Conservation (phyloP, 768 basidiomycete species). For the Leccinum obscurum region DNA sequence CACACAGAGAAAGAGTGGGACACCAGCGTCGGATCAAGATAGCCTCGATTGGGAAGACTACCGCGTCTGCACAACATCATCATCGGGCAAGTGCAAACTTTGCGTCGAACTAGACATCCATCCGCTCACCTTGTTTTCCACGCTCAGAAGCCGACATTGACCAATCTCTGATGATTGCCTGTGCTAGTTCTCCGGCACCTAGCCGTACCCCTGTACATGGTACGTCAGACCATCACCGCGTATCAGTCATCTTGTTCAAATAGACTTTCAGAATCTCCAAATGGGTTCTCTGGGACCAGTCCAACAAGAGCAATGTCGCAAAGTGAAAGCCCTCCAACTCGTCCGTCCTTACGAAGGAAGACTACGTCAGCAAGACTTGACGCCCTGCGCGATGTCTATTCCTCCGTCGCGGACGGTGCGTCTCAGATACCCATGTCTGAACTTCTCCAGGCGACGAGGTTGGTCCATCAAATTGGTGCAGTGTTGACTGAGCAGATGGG, state of each 20-base stretch:
- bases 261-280: slow-evolving; percentile 1
- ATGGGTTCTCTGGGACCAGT: neutral
- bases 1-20: slow-evolving; percentile 1
- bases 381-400: slow-evolving; percentile 44
- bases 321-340: slow-evolving; percentile 7
- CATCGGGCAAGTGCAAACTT: slow-evolving; percentile 21
- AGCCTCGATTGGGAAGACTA: slow-evolving; percentile 36
- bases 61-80: slow-evolving; percentile 14
- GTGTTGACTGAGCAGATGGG: slow-evolving; percentile 47
- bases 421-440: slow-evolving; percentile 53
- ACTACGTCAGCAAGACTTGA: slow-evolving; percentile 45
- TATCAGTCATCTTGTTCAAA: neutral
- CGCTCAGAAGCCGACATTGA: slow-evolving; percentile 26
- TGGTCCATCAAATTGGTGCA: slow-evolving; percentile 48
- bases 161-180: slow-evolving; percentile 16
- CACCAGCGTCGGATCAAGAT: slow-evolving; percentile 14
- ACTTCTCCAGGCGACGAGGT: slow-evolving; percentile 44
- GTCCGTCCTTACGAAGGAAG: slow-evolving; percentile 35
- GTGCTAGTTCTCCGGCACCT: slow-evolving; percentile 10
- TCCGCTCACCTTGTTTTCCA: neutral
- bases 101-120: neutral
- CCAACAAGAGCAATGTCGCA: slow-evolving; percentile 10
- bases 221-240: slow-evolving; percentile 1
- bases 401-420: slow-evolving; percentile 40
- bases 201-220: slow-evolving; percentile 6